Base-by-base conservation (phyloP, 352 stramenopile genomes). In the Phytophthora sojae region DNA sequence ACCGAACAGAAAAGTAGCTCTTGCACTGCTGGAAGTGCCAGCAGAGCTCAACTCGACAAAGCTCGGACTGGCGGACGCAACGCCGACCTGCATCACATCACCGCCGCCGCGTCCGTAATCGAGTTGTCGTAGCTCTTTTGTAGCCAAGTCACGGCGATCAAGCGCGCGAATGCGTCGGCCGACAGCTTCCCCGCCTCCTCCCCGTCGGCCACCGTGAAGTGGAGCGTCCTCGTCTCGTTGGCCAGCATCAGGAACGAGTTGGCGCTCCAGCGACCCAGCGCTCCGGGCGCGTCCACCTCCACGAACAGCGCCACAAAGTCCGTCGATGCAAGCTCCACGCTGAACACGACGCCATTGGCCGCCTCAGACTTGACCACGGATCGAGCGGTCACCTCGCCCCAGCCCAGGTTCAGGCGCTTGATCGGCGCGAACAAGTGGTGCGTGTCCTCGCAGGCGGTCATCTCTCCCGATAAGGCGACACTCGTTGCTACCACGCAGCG, bases 171-270 rank as follows among this genome's bases (percentile, higher is more conserved):
- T 1, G 50, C 69, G 3, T 84, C 67, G 19, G 61, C 37, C 32
- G 68, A 71, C 17, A 82, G 30, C 6, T 45, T 71, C 14, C 57
- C 53, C 8, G 37, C 42, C 0, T 61, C 23, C 6, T 66, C 65
- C 6, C 55, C 51, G 4, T 66, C 64, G 2, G 80, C 50, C 15
- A 67, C n/a, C 15, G 62, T 80, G 67, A 94, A 96, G 6, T 55
- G 50, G 21, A 96, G 63, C 35, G 72, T 79, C 56, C 83, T 80
- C 26, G 75, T 82, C 60, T 79, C 57, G 57, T 89, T 90, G 26
- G 74, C 68, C n/a, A 93, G 54, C 73, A 97, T 80, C 62, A 94
- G 54, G 61, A 96, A 87, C 53, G 85, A 87, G 60, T 94, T 97
- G 26, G 72, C 62, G 59, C 79, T 88, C 86, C 86, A 97, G 56